These are phyloP conservation scores for Haematococcus sp. DNA, from an alignment of 139 green algal genomes.

Conservation along the genomic window DNA sequence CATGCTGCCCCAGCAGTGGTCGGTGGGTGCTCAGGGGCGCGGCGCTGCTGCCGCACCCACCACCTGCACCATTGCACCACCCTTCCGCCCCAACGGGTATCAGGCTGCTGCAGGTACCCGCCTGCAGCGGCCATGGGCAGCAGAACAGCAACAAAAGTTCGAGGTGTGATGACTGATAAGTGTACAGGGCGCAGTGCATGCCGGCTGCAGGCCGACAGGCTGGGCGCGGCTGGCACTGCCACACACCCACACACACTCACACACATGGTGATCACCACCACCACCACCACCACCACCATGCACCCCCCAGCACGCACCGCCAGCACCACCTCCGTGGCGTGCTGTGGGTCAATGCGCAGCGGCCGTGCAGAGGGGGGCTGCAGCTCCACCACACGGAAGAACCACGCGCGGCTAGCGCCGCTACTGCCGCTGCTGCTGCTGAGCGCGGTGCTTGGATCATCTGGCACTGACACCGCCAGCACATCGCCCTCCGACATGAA, in stretches of 20 bases:
- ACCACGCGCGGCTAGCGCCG: no score
- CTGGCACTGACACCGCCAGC: no score
- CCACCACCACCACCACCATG: no score
- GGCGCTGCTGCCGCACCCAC: not conserved
- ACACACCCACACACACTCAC: no score
- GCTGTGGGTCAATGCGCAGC: conserved; percentile 4
- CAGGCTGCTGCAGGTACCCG: not conserved
- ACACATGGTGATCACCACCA: no score
- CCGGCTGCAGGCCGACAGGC: not conserved
- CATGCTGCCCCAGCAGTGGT: conserved; percentile 28
- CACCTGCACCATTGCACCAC: not conserved
- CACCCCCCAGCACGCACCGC: conserved; percentile 16
- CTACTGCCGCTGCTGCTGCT: no score
- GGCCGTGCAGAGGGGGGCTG: conserved; percentile 4
- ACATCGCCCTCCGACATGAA: no score
- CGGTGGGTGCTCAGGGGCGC: not conserved
- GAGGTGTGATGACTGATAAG: not conserved
- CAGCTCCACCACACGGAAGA: not conserved
- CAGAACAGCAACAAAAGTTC: not conserved
- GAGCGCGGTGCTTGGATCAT: no score
- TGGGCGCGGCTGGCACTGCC: no score
- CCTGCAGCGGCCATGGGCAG: no score
- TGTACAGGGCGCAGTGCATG: not conserved
- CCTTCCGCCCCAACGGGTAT: not conserved
- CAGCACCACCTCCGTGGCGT: conserved; percentile 12